Evolutionary conservation across 129 eudicot species (phyloP).

Genomic region (Artemisia argyi): DNA sequence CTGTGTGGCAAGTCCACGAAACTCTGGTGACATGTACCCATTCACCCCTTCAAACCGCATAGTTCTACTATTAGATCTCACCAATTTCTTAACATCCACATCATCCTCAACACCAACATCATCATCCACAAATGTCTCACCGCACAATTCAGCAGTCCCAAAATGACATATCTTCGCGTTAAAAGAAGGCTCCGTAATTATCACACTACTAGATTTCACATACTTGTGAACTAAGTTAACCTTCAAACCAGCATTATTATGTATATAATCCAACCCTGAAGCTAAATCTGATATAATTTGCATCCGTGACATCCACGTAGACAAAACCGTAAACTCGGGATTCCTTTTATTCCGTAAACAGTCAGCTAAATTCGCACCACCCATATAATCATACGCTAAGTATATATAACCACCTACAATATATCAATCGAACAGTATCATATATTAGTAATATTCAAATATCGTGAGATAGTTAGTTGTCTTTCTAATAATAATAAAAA

Average conservation of each 20-base stretch:
- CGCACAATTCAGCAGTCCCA: slow-evolving; percentile 91
- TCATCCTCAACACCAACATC: slow-evolving; percentile 17
- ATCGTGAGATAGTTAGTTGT: too few species aligned
- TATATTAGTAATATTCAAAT: too few species aligned
- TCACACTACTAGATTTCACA: slow-evolving; percentile 74
- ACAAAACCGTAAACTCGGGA: slow-evolving; percentile 70
- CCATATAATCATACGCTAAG: slow-evolving; percentile 64
- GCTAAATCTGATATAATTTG: slow-evolving; percentile 83
- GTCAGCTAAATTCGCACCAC: slow-evolving; percentile 58
- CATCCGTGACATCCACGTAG: slow-evolving; percentile 81
- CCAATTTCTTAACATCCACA: slow-evolving; percentile 18
- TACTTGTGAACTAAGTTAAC: slow-evolving; percentile 67
- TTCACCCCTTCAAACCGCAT: slow-evolving; percentile 62
- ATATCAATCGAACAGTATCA: too few species aligned
- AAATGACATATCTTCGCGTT: slow-evolving; percentile 84
- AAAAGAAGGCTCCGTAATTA: slow-evolving; percentile 83
- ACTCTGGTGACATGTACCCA: slow-evolving; percentile 96
- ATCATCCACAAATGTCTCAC: slow-evolving; percentile 49
- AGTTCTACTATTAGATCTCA: slow-evolving; percentile 35
- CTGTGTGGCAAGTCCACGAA: slow-evolving; percentile 73
- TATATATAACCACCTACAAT: slow-evolving; percentile 61
- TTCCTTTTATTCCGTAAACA: slow-evolving; percentile 71
- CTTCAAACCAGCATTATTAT: slow-evolving; percentile 62
- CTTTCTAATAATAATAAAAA: too few species aligned
- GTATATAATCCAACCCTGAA: slow-evolving; percentile 82